These are phyloP conservation scores for Penicillium paxilli DNA, from an alignment of 495 filamentous ascomycete genomes.

Conservation along the genomic window DNA sequence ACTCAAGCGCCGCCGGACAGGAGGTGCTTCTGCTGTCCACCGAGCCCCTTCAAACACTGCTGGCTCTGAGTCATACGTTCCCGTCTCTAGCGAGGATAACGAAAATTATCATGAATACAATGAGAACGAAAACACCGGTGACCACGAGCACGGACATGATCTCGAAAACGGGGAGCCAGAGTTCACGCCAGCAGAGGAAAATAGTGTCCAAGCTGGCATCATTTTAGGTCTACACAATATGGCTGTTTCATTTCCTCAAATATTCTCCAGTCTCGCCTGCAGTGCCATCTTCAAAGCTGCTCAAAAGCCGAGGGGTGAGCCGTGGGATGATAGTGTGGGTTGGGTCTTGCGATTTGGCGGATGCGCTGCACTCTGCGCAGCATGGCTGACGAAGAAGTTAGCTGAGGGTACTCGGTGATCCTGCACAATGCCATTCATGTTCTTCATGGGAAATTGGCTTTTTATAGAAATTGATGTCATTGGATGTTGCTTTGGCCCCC, in stretches of 20 bases:
- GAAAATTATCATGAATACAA: neutral
- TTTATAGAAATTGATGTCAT: neutral
- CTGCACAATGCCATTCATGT: neutral
- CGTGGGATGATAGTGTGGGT: conserved; percentile 82
- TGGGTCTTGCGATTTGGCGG: conserved; percentile 84
- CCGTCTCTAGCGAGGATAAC: conserved; percentile 9
- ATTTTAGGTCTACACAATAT: conserved; percentile 92
- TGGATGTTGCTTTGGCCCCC: neutral
- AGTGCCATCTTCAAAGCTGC: conserved; percentile 76
- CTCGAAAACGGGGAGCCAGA: conserved; percentile 26
- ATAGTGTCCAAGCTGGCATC: conserved; percentile 71
- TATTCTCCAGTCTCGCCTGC: conserved; percentile 78
- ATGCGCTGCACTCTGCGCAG: conserved; percentile 71
- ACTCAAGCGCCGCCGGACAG: conserved; percentile 41
- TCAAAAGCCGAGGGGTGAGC: conserved; percentile 79
- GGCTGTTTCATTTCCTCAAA: conserved; percentile 82
- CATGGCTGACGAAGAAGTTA: conserved; percentile 57
- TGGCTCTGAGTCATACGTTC: conserved; percentile 8
- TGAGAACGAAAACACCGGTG: neutral
- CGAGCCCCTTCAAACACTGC: neutral
- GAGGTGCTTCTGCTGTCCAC: conserved; percentile 7
- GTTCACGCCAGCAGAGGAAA: conserved; percentile 20
- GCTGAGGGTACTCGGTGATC: conserved; percentile 32
- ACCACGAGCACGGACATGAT: conserved; percentile 20
- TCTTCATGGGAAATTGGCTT: neutral